Evolutionary conservation across 352 stramenopile genomes (phyloP).

Genomic region (Phytophthora multivora): DNA sequence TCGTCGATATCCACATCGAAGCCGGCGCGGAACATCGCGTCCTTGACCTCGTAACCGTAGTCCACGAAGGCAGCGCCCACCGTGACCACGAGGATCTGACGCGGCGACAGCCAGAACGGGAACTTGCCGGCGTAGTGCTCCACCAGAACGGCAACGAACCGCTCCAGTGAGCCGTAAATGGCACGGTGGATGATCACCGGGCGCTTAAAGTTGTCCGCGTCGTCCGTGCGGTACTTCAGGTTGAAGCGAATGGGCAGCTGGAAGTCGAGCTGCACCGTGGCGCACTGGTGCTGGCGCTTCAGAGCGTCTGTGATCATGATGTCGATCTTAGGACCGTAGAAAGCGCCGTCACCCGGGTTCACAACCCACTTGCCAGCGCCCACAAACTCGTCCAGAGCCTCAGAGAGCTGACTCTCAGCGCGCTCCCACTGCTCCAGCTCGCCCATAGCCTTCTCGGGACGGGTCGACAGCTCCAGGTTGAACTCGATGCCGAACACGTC

Average conservation of each 20-base stretch:
- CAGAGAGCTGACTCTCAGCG: conserved; percentile 72
- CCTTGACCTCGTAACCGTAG: conserved; percentile 93
- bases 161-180: conserved; percentile 98
- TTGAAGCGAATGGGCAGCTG: conserved; percentile 99
- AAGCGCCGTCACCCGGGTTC: conserved; percentile 98
- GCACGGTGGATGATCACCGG: conserved; percentile 97
- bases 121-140: conserved; percentile 99
- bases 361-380: conserved; percentile 95
- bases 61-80: conserved; percentile 94
- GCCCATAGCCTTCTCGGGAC: conserved; percentile 96
- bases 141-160: conserved; percentile 97
- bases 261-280: conserved; percentile 98
- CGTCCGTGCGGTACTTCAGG: conserved; percentile 90
- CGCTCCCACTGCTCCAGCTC: conserved; percentile 94
- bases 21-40: conserved; percentile 91
- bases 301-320: conserved; percentile 98
- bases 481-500: conserved; percentile 97
- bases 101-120: conserved; percentile 97
- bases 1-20: conserved; percentile 97
- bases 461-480: conserved; percentile 97
- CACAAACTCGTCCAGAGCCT: conserved; percentile 95
- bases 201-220: conserved; percentile 88
- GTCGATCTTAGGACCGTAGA: conserved; percentile 99
- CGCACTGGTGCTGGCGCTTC: conserved; percentile 97
- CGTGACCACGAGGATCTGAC: conserved; percentile 95